phyloP scores from a whole-genome alignment of 2,329 filamentous ascomycete species.

The Biscogniauxia mediterranea region DNA sequence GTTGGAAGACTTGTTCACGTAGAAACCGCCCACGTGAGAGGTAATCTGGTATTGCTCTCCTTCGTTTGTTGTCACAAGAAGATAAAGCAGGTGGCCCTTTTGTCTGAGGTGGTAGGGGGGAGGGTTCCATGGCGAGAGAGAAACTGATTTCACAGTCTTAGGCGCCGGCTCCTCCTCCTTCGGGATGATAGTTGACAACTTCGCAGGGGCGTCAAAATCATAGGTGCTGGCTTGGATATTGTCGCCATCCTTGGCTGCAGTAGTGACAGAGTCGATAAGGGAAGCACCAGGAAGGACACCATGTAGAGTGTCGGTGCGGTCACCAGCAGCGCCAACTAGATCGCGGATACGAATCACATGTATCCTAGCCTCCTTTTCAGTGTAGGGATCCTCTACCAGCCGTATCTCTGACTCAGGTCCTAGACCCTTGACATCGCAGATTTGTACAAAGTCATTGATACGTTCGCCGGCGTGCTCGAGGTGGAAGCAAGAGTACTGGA shows the following conservation, averaged over 20 bases:
- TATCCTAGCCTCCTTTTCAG: conserved; percentile 95
- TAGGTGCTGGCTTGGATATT: conserved; percentile 53
- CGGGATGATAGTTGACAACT: conserved; percentile 71
- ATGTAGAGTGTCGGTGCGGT: conserved; percentile 82
- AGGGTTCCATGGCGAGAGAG: conserved; percentile 93
- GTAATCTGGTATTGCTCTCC: conserved; percentile 95
- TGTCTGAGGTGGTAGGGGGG: conserved; percentile 88
- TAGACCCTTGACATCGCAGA: conserved; percentile 84
- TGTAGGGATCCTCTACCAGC: conserved; percentile 92
- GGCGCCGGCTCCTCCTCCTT: conserved; percentile 65
- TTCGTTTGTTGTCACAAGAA: conserved; percentile 86
- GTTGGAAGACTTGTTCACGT: conserved; percentile 93
- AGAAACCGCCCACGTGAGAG: conserved; percentile 91
- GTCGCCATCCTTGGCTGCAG: conserved; percentile 38
- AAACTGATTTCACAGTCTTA: conserved; percentile 87
- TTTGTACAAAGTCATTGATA: conserved; percentile 92
- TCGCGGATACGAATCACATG: conserved; percentile 90
- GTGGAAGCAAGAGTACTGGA: conserved; percentile 99
- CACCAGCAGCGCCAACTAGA: conserved; percentile 85
- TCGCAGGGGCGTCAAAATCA: conserved; percentile 69
- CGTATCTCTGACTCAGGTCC: conserved; percentile 73
- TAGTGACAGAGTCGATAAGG: conserved; percentile 76
- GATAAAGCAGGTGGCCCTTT: conserved; percentile 88
- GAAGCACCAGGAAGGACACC: conserved; percentile 83
- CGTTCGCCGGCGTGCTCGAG: conserved; percentile 85